Percentiles rank a stretch among this genome's conserved stretches.
phyloP scores from a whole-genome alignment of 306 rosid genomes.

The Castanea mollissima region DNA sequence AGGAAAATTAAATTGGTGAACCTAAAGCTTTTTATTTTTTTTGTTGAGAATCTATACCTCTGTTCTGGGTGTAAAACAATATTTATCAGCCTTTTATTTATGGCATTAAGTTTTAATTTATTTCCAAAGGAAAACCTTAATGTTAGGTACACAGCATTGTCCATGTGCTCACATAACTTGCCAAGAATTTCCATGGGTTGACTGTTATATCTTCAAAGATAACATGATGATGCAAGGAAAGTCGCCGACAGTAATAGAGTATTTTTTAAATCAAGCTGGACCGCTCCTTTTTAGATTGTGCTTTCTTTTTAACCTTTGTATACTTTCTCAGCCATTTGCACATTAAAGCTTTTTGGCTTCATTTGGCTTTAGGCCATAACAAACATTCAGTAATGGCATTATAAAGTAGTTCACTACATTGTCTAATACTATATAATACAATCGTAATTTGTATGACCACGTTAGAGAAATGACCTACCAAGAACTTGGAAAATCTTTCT shows the following conservation, averaged over 20 bases:
- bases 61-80: neutral
- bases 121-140: neutral
- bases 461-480: slow-evolving; percentile 19
- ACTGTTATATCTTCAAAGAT: neutral
- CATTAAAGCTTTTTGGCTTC: neutral
- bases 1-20: no score
- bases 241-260: neutral
- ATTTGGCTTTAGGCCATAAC: neutral
- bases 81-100: neutral
- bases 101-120: neutral
- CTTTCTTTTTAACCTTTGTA: neutral
- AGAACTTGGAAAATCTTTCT: neutral
- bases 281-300: neutral
- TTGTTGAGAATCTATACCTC: no score
- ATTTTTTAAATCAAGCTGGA: neutral
- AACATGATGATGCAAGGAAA: neutral
- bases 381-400: slow-evolving; percentile 20
- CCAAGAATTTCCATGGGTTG: neutral
- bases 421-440: neutral
- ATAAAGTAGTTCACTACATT: neutral
- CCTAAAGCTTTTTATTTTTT: no score
- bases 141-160: neutral
- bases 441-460: neutral
- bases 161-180: neutral
- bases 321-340: neutral